Evolutionary conservation across 2,329 filamentous ascomycete species (phyloP), one percentile per base, ranked within the genome.

Genomic region (Hypoxylon sp.): DNA sequence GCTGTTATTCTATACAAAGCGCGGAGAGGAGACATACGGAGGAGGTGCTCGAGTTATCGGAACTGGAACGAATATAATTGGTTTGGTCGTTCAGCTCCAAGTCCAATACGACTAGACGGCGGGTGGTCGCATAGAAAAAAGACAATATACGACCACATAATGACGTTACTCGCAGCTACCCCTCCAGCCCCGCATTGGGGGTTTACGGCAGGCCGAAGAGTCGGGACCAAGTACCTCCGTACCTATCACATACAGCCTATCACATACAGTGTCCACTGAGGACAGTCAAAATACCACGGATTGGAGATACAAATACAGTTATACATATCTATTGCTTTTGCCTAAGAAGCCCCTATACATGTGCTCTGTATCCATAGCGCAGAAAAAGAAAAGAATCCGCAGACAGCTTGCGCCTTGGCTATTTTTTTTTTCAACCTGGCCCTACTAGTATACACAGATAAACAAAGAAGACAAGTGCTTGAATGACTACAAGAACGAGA

Each of bases 1-100:
- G 75, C 69, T 72, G 68, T 71, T 19, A 78, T 68, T 70, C 76
- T 74, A 63, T 74, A 73, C 8, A 77, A 57, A 6, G 73, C 72
- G 47, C 75, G 76, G 24, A 77, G 51, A 60, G 70, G 71, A 71
- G 71, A 76, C 79, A 80, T 80, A 54, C 51, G 62, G 47, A 27
- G 39, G 29, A 51, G 58, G 3, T 21, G 15, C 11, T 21, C 39
- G 39, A 42, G 13, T 47, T 48, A 15, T 48, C 53, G 24, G 27
- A 1, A 15, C 52, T 17, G n/a, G 31, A 58, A 58, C 58, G 15
- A 35, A 52, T 29, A 42, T 54, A 44, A 67, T 50, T 62, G 32
- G 55, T 42, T 13, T 19, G 24, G 29, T 29, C 35, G 52, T 35
- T 44, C 11, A 15, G 32, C 31, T 44, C 19, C 13, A 17, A 27